Evolutionary conservation across 345 rosid species (phyloP).

Genomic region (Populus pruinosa): DNA sequence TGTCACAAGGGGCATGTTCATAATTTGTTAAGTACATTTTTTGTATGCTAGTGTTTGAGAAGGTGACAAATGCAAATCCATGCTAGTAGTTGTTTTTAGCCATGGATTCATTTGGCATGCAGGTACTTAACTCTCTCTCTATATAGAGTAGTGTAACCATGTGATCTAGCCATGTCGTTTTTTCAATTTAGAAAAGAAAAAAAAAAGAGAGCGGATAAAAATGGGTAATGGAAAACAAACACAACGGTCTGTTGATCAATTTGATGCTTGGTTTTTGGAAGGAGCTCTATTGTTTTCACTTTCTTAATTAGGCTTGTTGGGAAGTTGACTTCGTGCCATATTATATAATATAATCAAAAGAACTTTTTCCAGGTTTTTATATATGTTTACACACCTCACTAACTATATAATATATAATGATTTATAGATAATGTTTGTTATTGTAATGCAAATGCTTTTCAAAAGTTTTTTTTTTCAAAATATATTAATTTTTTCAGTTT

Average conservation of each 20-base stretch:
- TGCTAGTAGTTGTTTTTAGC: neutral
- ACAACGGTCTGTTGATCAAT: neutral
- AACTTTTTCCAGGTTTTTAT: no score
- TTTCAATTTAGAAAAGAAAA: neutral
- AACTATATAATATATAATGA: no score
- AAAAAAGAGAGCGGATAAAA: neutral
- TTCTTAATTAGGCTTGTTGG: no score
- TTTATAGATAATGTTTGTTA: no score
- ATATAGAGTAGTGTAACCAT: constrained; percentile 9
- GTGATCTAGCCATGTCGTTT: constrained; percentile 34
- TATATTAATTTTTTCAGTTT: no score
- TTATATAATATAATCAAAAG: no score
- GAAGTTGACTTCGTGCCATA: no score
- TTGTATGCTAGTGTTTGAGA: constrained; percentile 12
- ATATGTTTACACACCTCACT: no score
- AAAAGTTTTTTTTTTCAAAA: no score
- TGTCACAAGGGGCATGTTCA: neutral
- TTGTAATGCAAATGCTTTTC: no score
- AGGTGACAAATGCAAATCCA: constrained; percentile 28
- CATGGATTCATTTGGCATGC: constrained; percentile 21
- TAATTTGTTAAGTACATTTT: neutral
- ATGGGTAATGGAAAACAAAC: neutral
- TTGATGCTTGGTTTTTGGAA: neutral
- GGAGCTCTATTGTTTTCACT: no score
- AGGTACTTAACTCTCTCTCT: neutral